A percentile compares a stretch with the other conserved stretches of the same genome.
phyloP scores from a whole-genome alignment of 2,329 filamentous ascomycete genomes.

The Ceratocystis variospora region DNA sequence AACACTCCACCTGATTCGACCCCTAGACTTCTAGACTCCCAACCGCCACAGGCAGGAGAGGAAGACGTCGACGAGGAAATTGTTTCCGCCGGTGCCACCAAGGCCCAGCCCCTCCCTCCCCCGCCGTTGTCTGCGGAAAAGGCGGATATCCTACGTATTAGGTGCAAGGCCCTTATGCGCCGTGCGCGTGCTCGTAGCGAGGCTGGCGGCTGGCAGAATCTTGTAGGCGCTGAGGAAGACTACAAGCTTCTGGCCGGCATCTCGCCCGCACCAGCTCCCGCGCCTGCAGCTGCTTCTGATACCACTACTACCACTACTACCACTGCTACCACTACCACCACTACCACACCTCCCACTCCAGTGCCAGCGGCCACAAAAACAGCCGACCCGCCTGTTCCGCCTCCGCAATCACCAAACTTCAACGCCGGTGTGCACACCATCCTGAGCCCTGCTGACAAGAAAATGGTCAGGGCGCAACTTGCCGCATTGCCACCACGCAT shows the following conservation, averaged over 20 bases:
- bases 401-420: not conserved
- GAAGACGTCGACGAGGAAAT: slow-evolving; percentile 43
- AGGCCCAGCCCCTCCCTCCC: slow-evolving; percentile 31
- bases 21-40: too few species aligned
- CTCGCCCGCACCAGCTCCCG: slow-evolving; percentile 26
- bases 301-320: not conserved
- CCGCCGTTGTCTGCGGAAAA: slow-evolving; percentile 20
- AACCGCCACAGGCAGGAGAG: slow-evolving; percentile 28
- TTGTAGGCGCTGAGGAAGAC: slow-evolving; percentile 66
- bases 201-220: slow-evolving; percentile 61
- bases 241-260: slow-evolving; percentile 51
- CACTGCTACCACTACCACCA: too few species aligned
- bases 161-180: slow-evolving; percentile 69
- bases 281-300: slow-evolving; percentile 22
- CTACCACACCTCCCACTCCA: not conserved
- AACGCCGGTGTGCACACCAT: slow-evolving; percentile 25
- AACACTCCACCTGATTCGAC: slow-evolving; percentile 11
- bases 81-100: slow-evolving; percentile 43
- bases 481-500: slow-evolving; percentile 50
- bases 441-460: slow-evolving; percentile 51
- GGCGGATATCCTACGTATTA: slow-evolving; percentile 60
- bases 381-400: not conserved
- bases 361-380: not conserved
- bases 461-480: slow-evolving; percentile 54
- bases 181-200: slow-evolving; percentile 60